Base-by-base conservation (phyloP, 208 protist genomes). In the Acanthamoeba quina region DNA sequence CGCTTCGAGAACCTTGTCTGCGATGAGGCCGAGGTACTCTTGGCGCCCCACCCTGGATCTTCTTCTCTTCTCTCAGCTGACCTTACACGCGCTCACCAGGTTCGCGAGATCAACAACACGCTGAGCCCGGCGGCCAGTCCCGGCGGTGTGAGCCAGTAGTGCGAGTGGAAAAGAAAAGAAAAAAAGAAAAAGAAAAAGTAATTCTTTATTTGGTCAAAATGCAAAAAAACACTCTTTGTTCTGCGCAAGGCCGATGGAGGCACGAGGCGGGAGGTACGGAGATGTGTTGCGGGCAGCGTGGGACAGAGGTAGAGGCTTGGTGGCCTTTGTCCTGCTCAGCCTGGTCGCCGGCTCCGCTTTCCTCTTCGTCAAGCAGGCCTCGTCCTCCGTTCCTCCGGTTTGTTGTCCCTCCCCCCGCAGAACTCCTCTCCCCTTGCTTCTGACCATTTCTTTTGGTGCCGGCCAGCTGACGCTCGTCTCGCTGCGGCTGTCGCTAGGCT, bases 351-450 rank as follows among this genome's bases (percentile, higher is more conserved):
- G 74, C 37, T 82, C 74, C 17, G 74, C 74, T 3, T 82, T 82
- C 41, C 29, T 82, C 3, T 82, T 82, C 74, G 47, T 82, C 5
- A 82, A 82, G 74, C 74, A 82, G 41, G 74, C 74, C 47, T 82
- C 74, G 10, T 19, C 74, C 24, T 47, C 74, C n/a, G 3, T 82
- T n/a, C 74, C 74, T 11, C 74, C 74, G 74, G 74, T 82, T 13
- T n/a, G n/a, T n/a, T n/a, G n/a, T n/a, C n/a, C n/a, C n/a, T n/a
- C n/a, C n/a, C n/a, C n/a, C n/a, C n/a, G n/a, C n/a, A 11, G 49
- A 54, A 24, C 5, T 5, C 47, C 15, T 56, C 19, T 17, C 41
- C 11, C 10, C 58, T 17, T 64, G 11, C 49, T 11, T 54, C 49
- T 54, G 11, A 44, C 7, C 44, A n/a, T 26, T 4, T 78, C 17